phyloP scores from a whole-genome alignment of 2,329 filamentous ascomycete genomes.

The Chalara sp. region DNA sequence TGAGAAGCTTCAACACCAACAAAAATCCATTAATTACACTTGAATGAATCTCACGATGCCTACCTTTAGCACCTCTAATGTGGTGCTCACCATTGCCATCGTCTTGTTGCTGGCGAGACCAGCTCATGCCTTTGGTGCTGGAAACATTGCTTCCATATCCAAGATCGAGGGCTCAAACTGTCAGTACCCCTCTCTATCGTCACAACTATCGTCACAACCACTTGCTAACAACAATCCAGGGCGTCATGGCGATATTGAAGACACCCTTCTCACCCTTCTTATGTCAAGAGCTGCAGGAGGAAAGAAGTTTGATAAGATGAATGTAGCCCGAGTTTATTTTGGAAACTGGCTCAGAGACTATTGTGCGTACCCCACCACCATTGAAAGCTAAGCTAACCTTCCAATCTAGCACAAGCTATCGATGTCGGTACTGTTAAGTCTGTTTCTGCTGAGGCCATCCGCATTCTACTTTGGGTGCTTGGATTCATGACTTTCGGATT shows the following conservation, averaged over 20 bases:
- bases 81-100: conserved; percentile 38
- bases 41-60: conserved; percentile 16
- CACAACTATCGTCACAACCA: neutral
- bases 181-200: conserved; percentile 29
- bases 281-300: conserved; percentile 55
- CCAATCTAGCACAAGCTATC: conserved; percentile 61
- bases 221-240: conserved; percentile 34
- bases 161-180: conserved; percentile 80
- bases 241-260: conserved; percentile 90
- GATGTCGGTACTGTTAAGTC: conserved; percentile 89
- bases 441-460: conserved; percentile 84
- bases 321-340: conserved; percentile 87
- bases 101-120: conserved; percentile 63
- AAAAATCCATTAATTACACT: too few relatives aligned
- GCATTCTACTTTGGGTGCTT: conserved; percentile 80
- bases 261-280: conserved; percentile 68
- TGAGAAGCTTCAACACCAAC: too few relatives aligned
- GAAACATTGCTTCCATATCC: conserved; percentile 78
- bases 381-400: conserved; percentile 6
- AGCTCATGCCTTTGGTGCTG: conserved; percentile 74
- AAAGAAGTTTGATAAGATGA: conserved; percentile 85
- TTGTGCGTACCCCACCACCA: conserved; percentile 31
- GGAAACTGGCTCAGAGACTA: conserved; percentile 95
- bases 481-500: conserved; percentile 87
- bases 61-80: conserved; percentile 19